Base-by-base conservation (phyloP, 768 basidiomycete genomes). In the Trametes cingulata region DNA sequence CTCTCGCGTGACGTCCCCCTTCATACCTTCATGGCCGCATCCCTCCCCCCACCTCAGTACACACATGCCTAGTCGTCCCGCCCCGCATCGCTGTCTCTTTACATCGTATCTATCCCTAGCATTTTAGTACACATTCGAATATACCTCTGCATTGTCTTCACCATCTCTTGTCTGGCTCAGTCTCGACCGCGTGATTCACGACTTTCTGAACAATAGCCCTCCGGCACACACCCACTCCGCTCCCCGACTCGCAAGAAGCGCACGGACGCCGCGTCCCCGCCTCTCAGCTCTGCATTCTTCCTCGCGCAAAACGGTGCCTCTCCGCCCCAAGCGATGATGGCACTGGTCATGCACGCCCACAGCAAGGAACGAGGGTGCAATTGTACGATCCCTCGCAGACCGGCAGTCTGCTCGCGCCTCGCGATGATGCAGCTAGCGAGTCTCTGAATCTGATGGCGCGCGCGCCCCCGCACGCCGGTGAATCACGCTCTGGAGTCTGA, bases 101-200 rank as follows among this genome's bases (percentile, higher is more conserved):
- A 61, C 60, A 61, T 36, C 60, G 24, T 61, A 56, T 61, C 53
- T 61, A 56, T 51, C 60, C 52, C 45, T 45, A 46, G 40, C 50
- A 40, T 33, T 37, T 20, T 49, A 60, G 36, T 43, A 60, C 52
- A 54, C 52, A 42, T 47, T 19, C 20, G 24, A 54, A 60, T 60
- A 60, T 60, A 60, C 59, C 59, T 36, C 56, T 43, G 42, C 35
- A 24, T 2, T 27, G 8, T 22, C 22, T 29, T 20, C 14, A 35
- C 15, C 39, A 37, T 10, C 12, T 25, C 27, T 27, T 22, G 24
- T 42, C 15, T 27, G 25, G 5, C 29, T 33, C 6, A 33, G n/a
- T n/a, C n/a, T n/a, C n/a, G 15, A 15, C 25, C 22, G 27, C 17
- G 24, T 42, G 29, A 33, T 33, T 33, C 6, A 4, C 29, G 29